phyloP scores from a whole-genome alignment of 192 early-diverging fungal genomes.

The Backusella circina region DNA sequence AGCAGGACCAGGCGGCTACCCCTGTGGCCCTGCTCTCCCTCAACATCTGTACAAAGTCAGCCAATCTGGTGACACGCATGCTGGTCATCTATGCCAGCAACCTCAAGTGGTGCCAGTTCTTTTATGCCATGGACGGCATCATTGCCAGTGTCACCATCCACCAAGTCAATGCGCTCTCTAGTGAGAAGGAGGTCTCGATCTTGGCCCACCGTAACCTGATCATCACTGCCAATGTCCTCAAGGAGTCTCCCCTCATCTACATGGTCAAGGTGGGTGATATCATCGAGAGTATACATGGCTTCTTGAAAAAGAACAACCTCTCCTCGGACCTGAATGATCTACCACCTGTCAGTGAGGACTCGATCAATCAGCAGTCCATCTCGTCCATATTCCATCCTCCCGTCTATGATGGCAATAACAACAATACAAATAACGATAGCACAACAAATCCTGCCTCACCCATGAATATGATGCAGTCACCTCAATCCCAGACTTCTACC shows the following conservation, averaged over 20 bases:
- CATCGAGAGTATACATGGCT: constrained; percentile 35
- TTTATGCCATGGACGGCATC: constrained; percentile 35
- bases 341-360: constrained; percentile 30
- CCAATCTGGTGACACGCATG: constrained; percentile 37
- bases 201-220: constrained; percentile 37
- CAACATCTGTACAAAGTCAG: constrained; percentile 42
- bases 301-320: constrained; percentile 28
- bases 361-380: constrained; percentile 34
- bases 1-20: constrained; percentile 39
- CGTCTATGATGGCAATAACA: constrained; percentile 18
- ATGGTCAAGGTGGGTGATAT: constrained; percentile 40
- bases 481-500: constrained; percentile 3
- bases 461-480: constrained; percentile 6
- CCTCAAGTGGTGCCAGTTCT: constrained; percentile 40
- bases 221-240: constrained; percentile 31
- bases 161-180: constrained; percentile 40
- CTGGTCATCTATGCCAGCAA: constrained; percentile 31
- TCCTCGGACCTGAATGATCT: constrained; percentile 24
- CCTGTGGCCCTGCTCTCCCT: constrained; percentile 36
- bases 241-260: constrained; percentile 30
- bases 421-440: background rate
- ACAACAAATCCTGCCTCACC: background rate
- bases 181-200: constrained; percentile 30
- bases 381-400: constrained; percentile 34
- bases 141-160: constrained; percentile 39